Evolutionary conservation across 2,329 filamentous ascomycete species (phyloP).

Genomic region (Trichophyton simii): DNA sequence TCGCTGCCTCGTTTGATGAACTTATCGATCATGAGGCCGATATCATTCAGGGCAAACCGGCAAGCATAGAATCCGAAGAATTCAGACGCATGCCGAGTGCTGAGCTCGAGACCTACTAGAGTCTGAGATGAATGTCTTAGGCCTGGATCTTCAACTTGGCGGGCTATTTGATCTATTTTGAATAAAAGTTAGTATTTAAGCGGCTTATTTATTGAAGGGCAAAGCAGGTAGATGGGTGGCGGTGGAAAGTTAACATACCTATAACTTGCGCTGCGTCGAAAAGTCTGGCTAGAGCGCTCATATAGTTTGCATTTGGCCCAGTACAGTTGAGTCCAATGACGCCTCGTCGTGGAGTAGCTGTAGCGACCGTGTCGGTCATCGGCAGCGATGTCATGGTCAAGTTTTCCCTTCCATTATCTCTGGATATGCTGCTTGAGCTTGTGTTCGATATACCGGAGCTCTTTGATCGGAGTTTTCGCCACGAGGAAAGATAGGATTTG

Average conservation of each 20-base stretch:
- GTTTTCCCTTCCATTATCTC: slow-evolving; percentile 45
- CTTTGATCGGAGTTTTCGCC: slow-evolving; percentile 82
- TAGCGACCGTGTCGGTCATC: slow-evolving; percentile 53
- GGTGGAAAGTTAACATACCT: slow-evolving; percentile 46
- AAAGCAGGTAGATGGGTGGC: too few relatives aligned
- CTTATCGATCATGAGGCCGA: slow-evolving; percentile 80
- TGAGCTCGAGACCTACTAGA: slow-evolving; percentile 87
- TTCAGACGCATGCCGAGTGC: slow-evolving; percentile 83
- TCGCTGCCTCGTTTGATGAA: slow-evolving; percentile 94
- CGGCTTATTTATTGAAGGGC: too few relatives aligned
- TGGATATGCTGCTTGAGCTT: slow-evolving; percentile 16
- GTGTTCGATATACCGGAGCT: slow-evolving; percentile 53
- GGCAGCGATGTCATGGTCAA: slow-evolving; percentile 61
- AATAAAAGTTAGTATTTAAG: not conserved
- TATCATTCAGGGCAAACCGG: slow-evolving; percentile 79
- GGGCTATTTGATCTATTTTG: slow-evolving; percentile 72
- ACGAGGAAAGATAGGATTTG: slow-evolving; percentile 71
- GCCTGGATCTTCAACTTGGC: slow-evolving; percentile 90
- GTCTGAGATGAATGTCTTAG: slow-evolving; percentile 84
- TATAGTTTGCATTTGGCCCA: slow-evolving; percentile 80
- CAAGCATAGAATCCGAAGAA: slow-evolving; percentile 97
- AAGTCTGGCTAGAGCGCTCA: slow-evolving; percentile 74
- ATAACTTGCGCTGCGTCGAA: slow-evolving; percentile 89
- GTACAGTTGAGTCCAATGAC: slow-evolving; percentile 56
- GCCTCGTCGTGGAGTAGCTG: slow-evolving; percentile 59